Evolutionary conservation across 2,329 filamentous ascomycete species (phyloP), one percentile per base, ranked within the genome.

Genomic region (Bipolaris sorokiniana): DNA sequence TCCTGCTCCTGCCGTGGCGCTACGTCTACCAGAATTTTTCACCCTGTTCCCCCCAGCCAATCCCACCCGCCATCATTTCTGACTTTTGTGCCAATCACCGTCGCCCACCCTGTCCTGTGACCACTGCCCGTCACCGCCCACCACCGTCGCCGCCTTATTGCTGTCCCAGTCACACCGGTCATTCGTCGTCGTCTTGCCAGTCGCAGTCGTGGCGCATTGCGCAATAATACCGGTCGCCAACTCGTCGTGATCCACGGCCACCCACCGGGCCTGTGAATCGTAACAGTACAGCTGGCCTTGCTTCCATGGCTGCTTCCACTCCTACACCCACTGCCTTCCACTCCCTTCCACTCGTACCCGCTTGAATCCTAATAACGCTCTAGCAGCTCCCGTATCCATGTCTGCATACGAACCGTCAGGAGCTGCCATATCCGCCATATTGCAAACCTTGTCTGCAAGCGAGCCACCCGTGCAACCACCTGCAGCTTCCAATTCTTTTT

Each of bases 61-160:
- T 75, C 38, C 63, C 47, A 51, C 62, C 68, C 68, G 63, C 67
- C 56, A 71, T 71, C 72, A 71, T 73, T 69, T 63, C 49, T 20
- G 44, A 44, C 48, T 49, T 45, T 61, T 28, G 52, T 61, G 66
- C 71, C 73, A 75, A 72, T 74, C 70, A 69, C 54, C 47, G 58
- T 56, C 55, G 61, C 44, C 63, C 45, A 20, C 45, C 44, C 51
- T 38, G 63, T 68, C 68, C 64, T 65, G 61, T 71, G 69, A 69
- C 66, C 10, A 31, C 48, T 48, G 51, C 46, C 54, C 56, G 61
- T 67, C 65, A 68, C 62, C 55, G 51, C 62, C 59, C 58, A 52
- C 59, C 38, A 48, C 53, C 51, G 26, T 31, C 58, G 51, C 59
- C 38, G 50, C 53, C 51, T 23, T 18, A 18, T 55, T 41, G 56